Conservation (phyloP, 140 eudicot genomes). For the Stevia rebaudiana region DNA sequence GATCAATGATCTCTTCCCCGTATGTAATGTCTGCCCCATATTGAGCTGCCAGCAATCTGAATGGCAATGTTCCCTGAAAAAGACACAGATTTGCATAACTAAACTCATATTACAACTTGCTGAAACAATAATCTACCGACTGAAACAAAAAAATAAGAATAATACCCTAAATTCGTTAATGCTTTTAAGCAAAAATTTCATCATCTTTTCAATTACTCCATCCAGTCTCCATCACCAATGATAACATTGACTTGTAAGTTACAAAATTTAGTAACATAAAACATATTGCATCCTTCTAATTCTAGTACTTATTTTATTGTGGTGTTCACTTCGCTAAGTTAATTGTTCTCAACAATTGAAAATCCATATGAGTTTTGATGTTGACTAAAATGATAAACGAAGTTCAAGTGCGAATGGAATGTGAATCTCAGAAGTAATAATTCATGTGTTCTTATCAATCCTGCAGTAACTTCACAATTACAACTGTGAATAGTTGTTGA, state of each 20-base stretch:
- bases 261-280: too few species aligned
- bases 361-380: not conserved
- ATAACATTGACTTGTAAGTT: not conserved
- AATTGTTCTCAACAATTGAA: not conserved
- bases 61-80: constrained; percentile 78
- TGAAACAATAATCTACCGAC: not conserved
- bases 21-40: constrained; percentile 91
- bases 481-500: not conserved
- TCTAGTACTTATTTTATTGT: constrained; percentile 1
- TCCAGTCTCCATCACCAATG: not conserved
- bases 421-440: not conserved
- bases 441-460: not conserved
- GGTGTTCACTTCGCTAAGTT: not conserved
- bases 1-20: constrained; percentile 93
- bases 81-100: not conserved
- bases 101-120: not conserved
- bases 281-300: not conserved
- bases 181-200: not conserved
- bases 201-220: not conserved
- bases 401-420: constrained; percentile 8
- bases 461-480: not conserved
- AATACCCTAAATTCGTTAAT: not conserved
- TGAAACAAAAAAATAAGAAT: not conserved
- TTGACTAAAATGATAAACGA: not conserved
- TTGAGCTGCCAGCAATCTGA: constrained; percentile 72